Evolutionary conservation across 768 basidiomycete species (phyloP).

Genomic region (Pulveroboletus ravenelii): DNA sequence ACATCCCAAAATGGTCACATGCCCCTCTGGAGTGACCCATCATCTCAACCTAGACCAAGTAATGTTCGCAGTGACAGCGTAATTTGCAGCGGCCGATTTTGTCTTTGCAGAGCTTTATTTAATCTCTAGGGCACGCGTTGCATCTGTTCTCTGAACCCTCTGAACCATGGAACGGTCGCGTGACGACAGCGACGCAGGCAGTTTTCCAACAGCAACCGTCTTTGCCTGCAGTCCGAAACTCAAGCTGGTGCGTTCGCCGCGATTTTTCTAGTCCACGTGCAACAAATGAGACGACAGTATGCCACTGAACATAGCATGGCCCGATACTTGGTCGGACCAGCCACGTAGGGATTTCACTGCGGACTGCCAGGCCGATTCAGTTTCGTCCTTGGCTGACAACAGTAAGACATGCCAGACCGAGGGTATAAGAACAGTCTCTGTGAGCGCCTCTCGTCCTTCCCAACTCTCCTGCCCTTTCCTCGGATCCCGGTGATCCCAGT

Average conservation of each 20-base stretch:
- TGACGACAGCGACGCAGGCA: background rate
- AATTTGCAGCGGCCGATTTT: background rate
- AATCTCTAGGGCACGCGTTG: background rate
- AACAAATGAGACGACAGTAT: background rate
- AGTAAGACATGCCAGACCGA: conserved; percentile 9
- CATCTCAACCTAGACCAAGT: background rate
- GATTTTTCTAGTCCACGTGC: background rate
- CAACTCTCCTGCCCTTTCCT: conserved; percentile 34
- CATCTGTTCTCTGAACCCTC: background rate
- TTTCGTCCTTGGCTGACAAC: conserved; percentile 16
- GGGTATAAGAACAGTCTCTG: conserved; percentile 19
- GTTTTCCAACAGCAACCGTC: background rate
- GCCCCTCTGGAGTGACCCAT: background rate
- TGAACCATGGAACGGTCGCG: background rate
- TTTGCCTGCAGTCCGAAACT: background rate
- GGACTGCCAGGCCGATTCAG: conserved; percentile 10
- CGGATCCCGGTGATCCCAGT: conserved; percentile 54
- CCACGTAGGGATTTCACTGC: conserved; percentile 1
- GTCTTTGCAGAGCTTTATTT: background rate
- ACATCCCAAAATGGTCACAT: conserved; percentile 8
- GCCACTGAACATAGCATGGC: too few relatives aligned
- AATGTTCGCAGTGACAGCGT: background rate
- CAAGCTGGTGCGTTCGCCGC: background rate
- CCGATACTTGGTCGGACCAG: background rate
- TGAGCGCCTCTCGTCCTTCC: conserved; percentile 24